These are phyloP conservation scores for Erodium chrysanthum DNA, from an alignment of 441 rosid genomes.

Conservation along the genomic window DNA sequence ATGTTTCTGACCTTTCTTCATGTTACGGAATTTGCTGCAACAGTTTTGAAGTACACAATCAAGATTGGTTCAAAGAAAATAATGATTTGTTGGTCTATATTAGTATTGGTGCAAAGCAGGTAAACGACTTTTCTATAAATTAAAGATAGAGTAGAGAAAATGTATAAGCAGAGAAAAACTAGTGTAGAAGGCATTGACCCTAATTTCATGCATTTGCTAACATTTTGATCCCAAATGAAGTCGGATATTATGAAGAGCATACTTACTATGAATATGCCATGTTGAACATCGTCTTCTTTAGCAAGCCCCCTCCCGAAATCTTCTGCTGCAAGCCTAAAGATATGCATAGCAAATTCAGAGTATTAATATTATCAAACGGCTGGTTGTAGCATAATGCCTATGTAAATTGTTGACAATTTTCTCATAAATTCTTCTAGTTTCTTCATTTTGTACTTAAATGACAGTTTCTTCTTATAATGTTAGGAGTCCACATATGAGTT, in stretches of 20 bases:
- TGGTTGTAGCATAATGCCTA: background rate
- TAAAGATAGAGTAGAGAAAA: background rate
- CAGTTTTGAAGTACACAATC: slow-evolving; percentile 10
- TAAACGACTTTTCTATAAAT: background rate
- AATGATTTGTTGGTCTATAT: background rate
- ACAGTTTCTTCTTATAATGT: background rate
- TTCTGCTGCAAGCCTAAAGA: slow-evolving; percentile 67
- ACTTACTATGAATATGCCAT: slow-evolving; percentile 75
- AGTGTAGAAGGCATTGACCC: background rate
- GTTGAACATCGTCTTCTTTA: slow-evolving; percentile 50
- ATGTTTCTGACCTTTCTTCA: slow-evolving; percentile 56
- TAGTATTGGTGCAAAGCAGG: background rate
- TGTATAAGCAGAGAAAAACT: too few relatives aligned
- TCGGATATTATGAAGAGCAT: background rate
- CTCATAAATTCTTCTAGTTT: background rate
- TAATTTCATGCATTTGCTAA: background rate
- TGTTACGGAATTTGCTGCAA: slow-evolving; percentile 51
- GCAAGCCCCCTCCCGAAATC: slow-evolving; percentile 53
- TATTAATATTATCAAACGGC: background rate
- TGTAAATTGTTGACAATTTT: background rate
- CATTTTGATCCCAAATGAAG: slow-evolving; percentile 1
- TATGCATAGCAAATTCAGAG: slow-evolving; percentile 10
- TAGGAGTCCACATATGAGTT: too few relatives aligned
- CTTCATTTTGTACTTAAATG: background rate
- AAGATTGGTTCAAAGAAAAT: slow-evolving; percentile 7